Evolutionary conservation across 805 yeast genomes (phyloP), one percentile per base, ranked within the genome.

Genomic region (Saccharomycopsis selenospora): DNA sequence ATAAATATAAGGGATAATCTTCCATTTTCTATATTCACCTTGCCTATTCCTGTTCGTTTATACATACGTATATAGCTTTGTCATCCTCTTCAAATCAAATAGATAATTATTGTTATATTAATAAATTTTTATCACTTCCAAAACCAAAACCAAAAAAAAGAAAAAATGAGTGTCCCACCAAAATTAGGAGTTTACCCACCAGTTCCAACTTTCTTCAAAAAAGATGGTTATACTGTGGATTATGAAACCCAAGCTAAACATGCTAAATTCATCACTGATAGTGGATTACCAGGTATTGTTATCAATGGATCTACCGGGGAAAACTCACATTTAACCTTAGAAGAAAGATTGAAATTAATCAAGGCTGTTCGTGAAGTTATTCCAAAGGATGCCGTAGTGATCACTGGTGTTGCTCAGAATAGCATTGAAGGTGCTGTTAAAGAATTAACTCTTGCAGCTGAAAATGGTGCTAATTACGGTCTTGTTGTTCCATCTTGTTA

Each of bases 201-300:
- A 26, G 64, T 69, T 11, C 76, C 77, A 50, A 76, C 82, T 4
- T 76, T 77, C 59, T 75, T 74, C 71, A 70, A 71, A 55, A 60
- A 59, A 41, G 70, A 68, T 48, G 65, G 64, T 30, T 66, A 61
- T 60, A 62, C 60, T 40, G 57, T 54, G 10, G 55, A 57, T 20
- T 59, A 56, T 36, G 56, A 64, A 3, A 56, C 68, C 27, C 69
- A 64, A 51, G 56, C 57, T 25, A 51, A 53, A 28, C 70, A 67
- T 43, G 66, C 67, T 11, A 57, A 59, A 43, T 51, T 57, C 45
- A 51, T 65, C 45, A 55, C 62, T 36, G 49, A 47, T 4, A 55
- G 53, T 27, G 70, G 71, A 5, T 61, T 68, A 25, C 54, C 56
- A n/a, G 69, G 70, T 20, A 53, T 67, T 23, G 69, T 67, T 11